Percentiles rank a stretch among this genome's conserved stretches.
phyloP scores from a whole-genome alignment of 2,329 filamentous ascomycete species.

The Lanzia echinophila region DNA sequence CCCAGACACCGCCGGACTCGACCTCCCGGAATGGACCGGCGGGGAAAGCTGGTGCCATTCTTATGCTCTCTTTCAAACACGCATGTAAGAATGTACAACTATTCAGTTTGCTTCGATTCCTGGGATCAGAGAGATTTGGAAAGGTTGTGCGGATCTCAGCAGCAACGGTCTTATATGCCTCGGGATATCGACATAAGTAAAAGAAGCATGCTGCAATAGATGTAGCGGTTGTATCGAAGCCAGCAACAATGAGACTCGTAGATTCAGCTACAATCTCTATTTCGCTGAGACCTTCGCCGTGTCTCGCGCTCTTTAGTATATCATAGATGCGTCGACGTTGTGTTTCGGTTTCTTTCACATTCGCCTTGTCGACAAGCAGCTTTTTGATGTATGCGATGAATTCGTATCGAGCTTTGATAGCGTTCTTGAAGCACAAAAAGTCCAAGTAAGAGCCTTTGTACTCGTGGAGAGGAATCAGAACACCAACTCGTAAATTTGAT shows the following conservation, averaged over 20 bases:
- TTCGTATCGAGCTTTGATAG: too few relatives aligned
- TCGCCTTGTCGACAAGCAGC: too few relatives aligned
- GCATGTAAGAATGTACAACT: background rate
- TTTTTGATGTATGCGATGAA: too few relatives aligned
- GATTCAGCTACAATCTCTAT: background rate
- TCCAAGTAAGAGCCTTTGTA: too few relatives aligned
- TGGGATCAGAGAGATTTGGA: background rate
- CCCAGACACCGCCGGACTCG: background rate
- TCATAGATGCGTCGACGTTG: too few relatives aligned
- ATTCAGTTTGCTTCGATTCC: background rate
- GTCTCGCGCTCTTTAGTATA: too few relatives aligned
- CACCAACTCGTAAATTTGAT: too few relatives aligned
- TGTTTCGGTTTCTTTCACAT: too few relatives aligned
- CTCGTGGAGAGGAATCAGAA: too few relatives aligned
- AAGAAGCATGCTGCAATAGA: conserved; percentile 31
- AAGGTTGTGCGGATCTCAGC: conserved; percentile 24
- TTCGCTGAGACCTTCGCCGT: background rate
- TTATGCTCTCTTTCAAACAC: background rate
- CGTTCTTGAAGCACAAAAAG: too few relatives aligned
- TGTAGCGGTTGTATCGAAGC: conserved; percentile 31
- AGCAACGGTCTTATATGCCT: conserved; percentile 24
- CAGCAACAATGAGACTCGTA: background rate
- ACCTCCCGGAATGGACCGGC: background rate
- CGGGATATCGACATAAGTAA: conserved; percentile 30
- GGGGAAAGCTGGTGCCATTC: background rate